Percentiles rank a stretch among this genome's conserved stretches.
phyloP scores from a whole-genome alignment of 1,284 basidiomycete genomes.

The Lentinus polychrous region DNA sequence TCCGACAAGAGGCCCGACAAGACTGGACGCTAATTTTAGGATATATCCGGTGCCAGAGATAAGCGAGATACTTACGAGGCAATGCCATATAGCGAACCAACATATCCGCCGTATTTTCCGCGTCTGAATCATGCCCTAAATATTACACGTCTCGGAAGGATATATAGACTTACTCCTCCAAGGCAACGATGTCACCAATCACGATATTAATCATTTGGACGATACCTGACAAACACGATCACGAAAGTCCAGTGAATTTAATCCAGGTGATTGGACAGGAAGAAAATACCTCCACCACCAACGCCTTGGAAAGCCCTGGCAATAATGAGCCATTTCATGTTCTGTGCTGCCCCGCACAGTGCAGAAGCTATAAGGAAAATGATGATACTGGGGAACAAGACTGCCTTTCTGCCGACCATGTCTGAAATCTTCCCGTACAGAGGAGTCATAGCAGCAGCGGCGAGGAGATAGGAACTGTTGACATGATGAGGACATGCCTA shows the following conservation, averaged over 20 bases:
- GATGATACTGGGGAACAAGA: constrained; percentile 58
- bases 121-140: constrained; percentile 34
- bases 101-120: constrained; percentile 59
- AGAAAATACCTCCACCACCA: constrained; percentile 50
- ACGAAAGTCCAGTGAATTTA: neutral
- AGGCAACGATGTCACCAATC: constrained; percentile 67
- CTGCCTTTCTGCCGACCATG: constrained; percentile 62
- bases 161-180: constrained; percentile 47
- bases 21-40: constrained; percentile 28
- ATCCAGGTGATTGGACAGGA: neutral
- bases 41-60: neutral
- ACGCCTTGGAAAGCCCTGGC: constrained; percentile 73
- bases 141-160: no score
- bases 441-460: constrained; percentile 54
- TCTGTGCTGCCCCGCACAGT: constrained; percentile 72
- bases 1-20: constrained; percentile 65
- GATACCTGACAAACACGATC: constrained; percentile 37
- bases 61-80: constrained; percentile 34
- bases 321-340: constrained; percentile 64
- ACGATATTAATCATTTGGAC: constrained; percentile 56
- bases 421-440: constrained; percentile 70
- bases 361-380: constrained; percentile 73
- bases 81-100: constrained; percentile 75
- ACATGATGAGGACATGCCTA: neutral
- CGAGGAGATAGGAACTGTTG: constrained; percentile 59